These are phyloP conservation scores for Fistulina hepatica DNA, from an alignment of 1,284 basidiomycete genomes.

Conservation along the genomic window DNA sequence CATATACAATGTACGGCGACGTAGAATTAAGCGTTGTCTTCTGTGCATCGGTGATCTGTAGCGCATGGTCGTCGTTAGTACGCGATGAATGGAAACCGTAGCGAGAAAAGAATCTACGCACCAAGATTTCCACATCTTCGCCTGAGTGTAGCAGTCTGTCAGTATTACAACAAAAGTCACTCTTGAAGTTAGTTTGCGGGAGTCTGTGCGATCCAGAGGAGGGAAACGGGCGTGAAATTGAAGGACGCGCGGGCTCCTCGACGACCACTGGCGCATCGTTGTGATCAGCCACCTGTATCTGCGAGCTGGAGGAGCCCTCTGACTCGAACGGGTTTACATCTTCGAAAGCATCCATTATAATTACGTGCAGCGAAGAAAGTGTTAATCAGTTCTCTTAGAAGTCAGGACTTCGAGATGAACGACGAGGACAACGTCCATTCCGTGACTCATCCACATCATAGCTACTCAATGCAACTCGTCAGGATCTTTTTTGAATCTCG, in stretches of 20 bases:
- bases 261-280: slow-evolving; percentile 27
- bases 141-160: slow-evolving; percentile 70
- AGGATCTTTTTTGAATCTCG: too few species aligned
- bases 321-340: slow-evolving; percentile 75
- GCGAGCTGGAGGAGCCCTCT: slow-evolving; percentile 47
- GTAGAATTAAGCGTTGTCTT: slow-evolving; percentile 85
- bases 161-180: slow-evolving; percentile 62
- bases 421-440: too few species aligned
- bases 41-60: slow-evolving; percentile 84
- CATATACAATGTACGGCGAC: slow-evolving; percentile 90
- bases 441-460: too few species aligned
- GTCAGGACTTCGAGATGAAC: too few species aligned
- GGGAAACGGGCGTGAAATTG: slow-evolving; percentile 34
- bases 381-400: too few species aligned
- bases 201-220: slow-evolving; percentile 44
- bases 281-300: slow-evolving; percentile 51
- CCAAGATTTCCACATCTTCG: slow-evolving; percentile 69
- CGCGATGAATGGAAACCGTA: slow-evolving; percentile 1
- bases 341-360: slow-evolving; percentile 55
- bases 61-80: background rate
- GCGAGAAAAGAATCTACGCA: slow-evolving; percentile 28
- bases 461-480: too few species aligned
- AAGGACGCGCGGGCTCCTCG: slow-evolving; percentile 34
- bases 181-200: slow-evolving; percentile 44
- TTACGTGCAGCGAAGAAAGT: too few species aligned